These are phyloP conservation scores for Citrus reticulata DNA, from an alignment of 345 rosid species.

Conservation along the genomic window DNA sequence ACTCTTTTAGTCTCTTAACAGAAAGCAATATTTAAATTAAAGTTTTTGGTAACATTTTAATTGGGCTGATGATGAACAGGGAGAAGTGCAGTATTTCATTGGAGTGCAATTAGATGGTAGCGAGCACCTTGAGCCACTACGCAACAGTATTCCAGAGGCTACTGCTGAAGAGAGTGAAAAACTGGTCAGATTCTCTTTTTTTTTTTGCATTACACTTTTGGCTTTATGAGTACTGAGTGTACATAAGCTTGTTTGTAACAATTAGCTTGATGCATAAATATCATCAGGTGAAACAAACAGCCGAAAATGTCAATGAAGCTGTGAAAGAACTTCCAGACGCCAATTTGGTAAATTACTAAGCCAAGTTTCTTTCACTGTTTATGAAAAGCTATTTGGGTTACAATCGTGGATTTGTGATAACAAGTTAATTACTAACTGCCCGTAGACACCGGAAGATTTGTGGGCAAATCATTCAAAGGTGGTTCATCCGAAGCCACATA, in stretches of 20 bases:
- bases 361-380: background rate
- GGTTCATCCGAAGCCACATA: conserved; percentile 85
- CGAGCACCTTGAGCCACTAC: conserved; percentile 81
- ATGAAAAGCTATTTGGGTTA: conserved; percentile 6
- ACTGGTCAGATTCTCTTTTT: conserved; percentile 28
- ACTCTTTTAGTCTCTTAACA: background rate
- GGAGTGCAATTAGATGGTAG: conserved; percentile 98
- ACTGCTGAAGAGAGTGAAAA: conserved; percentile 67
- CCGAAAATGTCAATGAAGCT: conserved; percentile 85
- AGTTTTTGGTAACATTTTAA: background rate
- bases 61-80: conserved; percentile 37
- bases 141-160: conserved; percentile 57
- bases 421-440: conserved; percentile 1
- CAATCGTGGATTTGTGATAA: background rate
- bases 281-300: conserved; percentile 76
- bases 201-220: background rate
- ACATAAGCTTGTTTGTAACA: background rate
- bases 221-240: background rate
- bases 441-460: conserved; percentile 90
- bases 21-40: background rate
- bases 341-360: conserved; percentile 52
- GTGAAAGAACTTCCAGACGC: conserved; percentile 96
- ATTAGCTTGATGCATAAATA: conserved; percentile 1
- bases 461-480: conserved; percentile 84
- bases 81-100: conserved; percentile 95